Base-by-base conservation (phyloP, 352 stramenopile genomes). In the Globisporangium splendens region DNA sequence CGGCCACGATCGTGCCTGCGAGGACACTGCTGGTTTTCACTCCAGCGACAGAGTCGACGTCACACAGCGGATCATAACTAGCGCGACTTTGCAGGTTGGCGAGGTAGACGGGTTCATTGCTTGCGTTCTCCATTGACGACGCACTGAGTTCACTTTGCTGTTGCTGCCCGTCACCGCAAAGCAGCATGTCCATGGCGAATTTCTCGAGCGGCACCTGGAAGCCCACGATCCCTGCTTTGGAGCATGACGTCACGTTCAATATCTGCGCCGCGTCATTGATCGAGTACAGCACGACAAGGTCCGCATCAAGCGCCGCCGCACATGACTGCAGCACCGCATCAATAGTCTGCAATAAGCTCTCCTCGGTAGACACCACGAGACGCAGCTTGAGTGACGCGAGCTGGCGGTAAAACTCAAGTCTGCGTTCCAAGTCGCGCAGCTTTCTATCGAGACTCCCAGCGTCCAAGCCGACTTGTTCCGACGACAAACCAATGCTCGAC, bases 341-440 rank as follows among this genome's bases (percentile, higher is more conserved):
- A 8, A 88, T 77, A 0, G 65, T 75, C 44, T 70, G 75, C 20
- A 83, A 65, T 3, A 90, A 41, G 3, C 50, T 56, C n/a, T 78
- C 59, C 60, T 87, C 74, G 0, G 65, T 77, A 14, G 56, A 49
- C 5, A 73, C 70, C 1, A 72, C 77, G 18, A 83, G 65, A 0
- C 74, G 76, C 46, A 82, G 65, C 48, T 81, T 83, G 21, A 90
- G 42, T 8, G 52, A 73, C 1, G 76, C 68, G 4, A 88, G 70
- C 33, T 80, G 68, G 31, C 73, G 75, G 49, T 86, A 90, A 54
- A 90, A 88, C 46, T 75, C 68, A 35, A 85, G 59, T 42, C 85
- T 76, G 22, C 70, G 54, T 49, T 86, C 72, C 35, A 79, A 41
- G 39, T 72, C 61, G 24, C 68, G 52, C 43, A 77, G 66, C 17